These are phyloP conservation scores for Salix caprea DNA, from an alignment of 345 rosid genomes.

Conservation along the genomic window DNA sequence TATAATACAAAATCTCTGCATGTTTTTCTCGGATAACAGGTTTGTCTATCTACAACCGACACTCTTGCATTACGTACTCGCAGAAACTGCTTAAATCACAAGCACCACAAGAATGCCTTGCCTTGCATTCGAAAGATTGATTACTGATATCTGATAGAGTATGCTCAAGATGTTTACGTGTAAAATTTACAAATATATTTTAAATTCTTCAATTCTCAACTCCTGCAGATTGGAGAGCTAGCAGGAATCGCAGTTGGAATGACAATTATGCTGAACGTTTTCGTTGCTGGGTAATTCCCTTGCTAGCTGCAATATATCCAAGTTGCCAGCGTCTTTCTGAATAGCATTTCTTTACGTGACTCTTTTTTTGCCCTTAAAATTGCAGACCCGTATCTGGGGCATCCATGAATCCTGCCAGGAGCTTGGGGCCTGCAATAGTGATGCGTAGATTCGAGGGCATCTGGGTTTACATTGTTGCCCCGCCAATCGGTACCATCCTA, in stretches of 20 bases:
- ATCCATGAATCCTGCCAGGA: slow-evolving; percentile 44
- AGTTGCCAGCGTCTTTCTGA: not conserved
- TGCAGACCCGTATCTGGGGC: slow-evolving; percentile 41
- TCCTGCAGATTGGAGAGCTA: slow-evolving; percentile 16
- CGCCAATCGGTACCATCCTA: slow-evolving; percentile 19
- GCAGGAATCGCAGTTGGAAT: slow-evolving; percentile 28
- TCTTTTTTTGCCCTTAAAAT: not conserved
- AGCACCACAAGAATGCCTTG: too few species aligned
- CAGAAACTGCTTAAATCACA: too few species aligned
- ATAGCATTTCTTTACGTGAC: not conserved
- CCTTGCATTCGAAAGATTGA: too few species aligned
- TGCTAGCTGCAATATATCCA: not conserved
- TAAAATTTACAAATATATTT: not conserved
- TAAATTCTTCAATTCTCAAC: not conserved
- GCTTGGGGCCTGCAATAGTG: slow-evolving; percentile 36
- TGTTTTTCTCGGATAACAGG: too few species aligned
- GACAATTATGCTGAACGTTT: slow-evolving; percentile 22
- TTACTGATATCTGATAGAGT: not conserved
- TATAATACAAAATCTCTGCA: too few species aligned
- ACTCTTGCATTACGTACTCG: too few species aligned
- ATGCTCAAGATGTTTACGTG: not conserved
- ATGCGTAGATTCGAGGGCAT: slow-evolving; percentile 20
- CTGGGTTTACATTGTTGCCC: slow-evolving; percentile 37
- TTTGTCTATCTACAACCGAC: too few species aligned
- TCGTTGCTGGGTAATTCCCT: slow-evolving; percentile 18